Evolutionary conservation across 1,139 yeast species (phyloP), one percentile per base, ranked within the genome.

Genomic region (Magnusiomyces suaveolens): DNA sequence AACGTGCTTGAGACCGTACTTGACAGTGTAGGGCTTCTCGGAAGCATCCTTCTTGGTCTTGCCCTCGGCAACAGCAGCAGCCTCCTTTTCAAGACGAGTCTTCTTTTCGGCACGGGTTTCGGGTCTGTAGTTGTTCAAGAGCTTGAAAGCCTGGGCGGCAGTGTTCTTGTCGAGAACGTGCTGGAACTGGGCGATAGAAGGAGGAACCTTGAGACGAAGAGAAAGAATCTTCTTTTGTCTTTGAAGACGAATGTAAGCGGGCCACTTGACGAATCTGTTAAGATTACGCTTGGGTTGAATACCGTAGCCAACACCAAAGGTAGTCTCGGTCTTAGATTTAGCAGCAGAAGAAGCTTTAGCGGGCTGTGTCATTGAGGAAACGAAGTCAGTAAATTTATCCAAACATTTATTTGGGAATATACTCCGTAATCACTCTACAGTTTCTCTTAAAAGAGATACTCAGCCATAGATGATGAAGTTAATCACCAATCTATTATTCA

Each of bases 1-100:
- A 78, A 90, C 96, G 78, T 90, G 97, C 89, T 90, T 90, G 72
- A 90, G 83, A 82, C 97, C 97, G 80, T 84, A 90, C 82, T 90
- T 90, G 75, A 90, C 95, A 67, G 81, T 89, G 75, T 82, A 85
- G 70, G 97, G 97, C 83, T 90, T 90, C 74, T 90, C 86, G 67
- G 96, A 87, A 68, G 83, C 96, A 68, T 89, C 97, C 78, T 86
- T 88, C 75, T 87, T 89, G 76, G 87, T 80, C 83, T 88, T 89
- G 73, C 97, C 97, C 73, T 88, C 96, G 63, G 97, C 96, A 72
- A 89, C 83, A 69, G 96, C 97, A 69, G 96, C 95, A 67, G 97
- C 97, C 80, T 90, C 97, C 79, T 87, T 89, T 77, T 95, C 85
- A 72, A 90, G 86, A 81, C 97, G 88, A 80, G 88, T 96, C 82